These are phyloP conservation scores for Raffaelea albimanens DNA, from an alignment of 2,329 filamentous ascomycete genomes.

Conservation along the genomic window DNA sequence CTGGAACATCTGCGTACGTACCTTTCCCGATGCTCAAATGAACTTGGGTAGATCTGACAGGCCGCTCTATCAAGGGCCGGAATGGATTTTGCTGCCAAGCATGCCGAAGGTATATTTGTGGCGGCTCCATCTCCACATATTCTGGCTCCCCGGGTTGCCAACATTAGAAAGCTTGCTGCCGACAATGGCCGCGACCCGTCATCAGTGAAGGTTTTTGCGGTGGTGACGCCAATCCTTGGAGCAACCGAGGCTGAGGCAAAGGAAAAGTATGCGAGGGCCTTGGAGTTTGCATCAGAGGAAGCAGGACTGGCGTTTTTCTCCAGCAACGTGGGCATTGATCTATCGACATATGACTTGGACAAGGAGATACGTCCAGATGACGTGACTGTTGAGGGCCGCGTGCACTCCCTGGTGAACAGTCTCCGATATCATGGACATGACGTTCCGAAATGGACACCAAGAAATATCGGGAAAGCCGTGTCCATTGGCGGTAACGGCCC, in stretches of 20 bases:
- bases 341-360: slow-evolving; percentile 15
- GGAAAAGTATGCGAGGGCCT: slow-evolving; percentile 11
- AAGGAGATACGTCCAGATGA: slow-evolving; percentile 9
- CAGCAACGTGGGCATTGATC: slow-evolving; percentile 16
- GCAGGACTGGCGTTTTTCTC: slow-evolving; percentile 16
- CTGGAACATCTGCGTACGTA: too few species aligned
- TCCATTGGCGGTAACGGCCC: slow-evolving; percentile 11
- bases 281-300: slow-evolving; percentile 11
- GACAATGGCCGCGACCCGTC: slow-evolving; percentile 11
- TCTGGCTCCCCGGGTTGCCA: slow-evolving; percentile 7
- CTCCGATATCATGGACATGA: slow-evolving; percentile 28
- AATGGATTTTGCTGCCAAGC: too few species aligned
- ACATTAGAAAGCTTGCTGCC: slow-evolving; percentile 8
- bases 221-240: slow-evolving; percentile 13
- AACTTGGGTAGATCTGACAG: too few species aligned
- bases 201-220: slow-evolving; percentile 3
- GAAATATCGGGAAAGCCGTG: slow-evolving; percentile 11
- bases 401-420: slow-evolving; percentile 8
- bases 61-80: too few species aligned
- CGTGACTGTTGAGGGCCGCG: background rate
- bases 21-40: too few species aligned
- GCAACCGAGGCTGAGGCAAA: slow-evolving; percentile 13
- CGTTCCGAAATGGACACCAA: slow-evolving; percentile 8
- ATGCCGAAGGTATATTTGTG: too few species aligned
- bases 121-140: too few species aligned